Conservation (phyloP, 176 grass and related monocot species). For the Zoysia pacifica region DNA sequence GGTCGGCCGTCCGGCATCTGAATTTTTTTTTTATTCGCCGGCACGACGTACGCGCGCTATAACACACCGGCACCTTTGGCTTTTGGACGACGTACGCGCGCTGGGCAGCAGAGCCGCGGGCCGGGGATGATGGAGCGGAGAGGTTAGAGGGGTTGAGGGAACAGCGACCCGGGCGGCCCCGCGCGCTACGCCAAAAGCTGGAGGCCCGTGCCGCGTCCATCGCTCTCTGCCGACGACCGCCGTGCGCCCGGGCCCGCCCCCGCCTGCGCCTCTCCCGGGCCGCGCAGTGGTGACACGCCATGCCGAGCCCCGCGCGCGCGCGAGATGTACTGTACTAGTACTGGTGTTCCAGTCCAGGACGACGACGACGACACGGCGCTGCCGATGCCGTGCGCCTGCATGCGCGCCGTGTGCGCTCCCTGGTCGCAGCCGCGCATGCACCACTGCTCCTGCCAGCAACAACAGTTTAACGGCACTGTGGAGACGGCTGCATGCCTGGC, state of each 20-base stretch:
- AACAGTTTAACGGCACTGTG: not conserved
- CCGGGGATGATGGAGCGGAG: no score
- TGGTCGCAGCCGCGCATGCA: no score
- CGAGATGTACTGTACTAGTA: no score
- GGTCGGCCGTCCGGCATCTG: no score
- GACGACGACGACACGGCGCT: slow-evolving; percentile 11
- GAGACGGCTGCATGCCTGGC: no score
- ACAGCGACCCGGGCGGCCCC: not conserved
- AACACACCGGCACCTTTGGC: slow-evolving; percentile 12
- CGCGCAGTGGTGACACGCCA: not conserved
- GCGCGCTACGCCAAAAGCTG: slow-evolving; percentile 34
- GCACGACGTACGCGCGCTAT: no score
- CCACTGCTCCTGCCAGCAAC: not conserved
- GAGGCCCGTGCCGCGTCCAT: not conserved
- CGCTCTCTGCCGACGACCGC: slow-evolving; percentile 54
- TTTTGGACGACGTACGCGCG: slow-evolving; percentile 7
- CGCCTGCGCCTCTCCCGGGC: not conserved
- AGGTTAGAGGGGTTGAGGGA: not conserved
- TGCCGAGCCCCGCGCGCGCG: not conserved
- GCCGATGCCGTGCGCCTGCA: not conserved
- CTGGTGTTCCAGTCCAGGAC: no score
- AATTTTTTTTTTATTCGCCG: no score
- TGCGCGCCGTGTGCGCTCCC: slow-evolving; percentile 2
- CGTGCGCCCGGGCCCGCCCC: slow-evolving; percentile 37
- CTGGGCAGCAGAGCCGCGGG: no score